phyloP scores from a whole-genome alignment of 108 stramenopile genomes.

The Skeletonema potamos region DNA sequence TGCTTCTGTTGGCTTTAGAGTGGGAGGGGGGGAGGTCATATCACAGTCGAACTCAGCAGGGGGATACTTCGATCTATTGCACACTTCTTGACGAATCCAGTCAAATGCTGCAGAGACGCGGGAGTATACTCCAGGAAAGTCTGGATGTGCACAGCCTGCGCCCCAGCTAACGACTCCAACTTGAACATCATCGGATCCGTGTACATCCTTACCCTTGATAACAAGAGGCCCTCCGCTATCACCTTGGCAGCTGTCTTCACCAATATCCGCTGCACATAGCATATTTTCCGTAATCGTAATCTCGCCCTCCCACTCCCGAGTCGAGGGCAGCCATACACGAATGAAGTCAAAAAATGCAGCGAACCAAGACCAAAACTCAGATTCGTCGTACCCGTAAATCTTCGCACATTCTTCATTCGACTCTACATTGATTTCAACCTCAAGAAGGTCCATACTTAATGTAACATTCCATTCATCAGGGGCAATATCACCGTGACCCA shows the following conservation, averaged over 20 bases:
- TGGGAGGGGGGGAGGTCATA: background rate
- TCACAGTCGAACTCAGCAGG: background rate
- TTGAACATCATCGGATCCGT: constrained; percentile 15
- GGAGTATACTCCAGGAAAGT: constrained; percentile 36
- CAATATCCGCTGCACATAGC: constrained; percentile 35
- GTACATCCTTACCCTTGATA: background rate
- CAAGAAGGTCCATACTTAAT: background rate
- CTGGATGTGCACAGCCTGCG: constrained; percentile 29
- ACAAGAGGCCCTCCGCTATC: constrained; percentile 18
- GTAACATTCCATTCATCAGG: background rate
- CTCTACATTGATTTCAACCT: constrained; percentile 18
- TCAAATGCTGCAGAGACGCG: constrained; percentile 34
- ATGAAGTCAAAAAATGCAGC: too few relatives aligned
- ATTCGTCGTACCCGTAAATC: constrained; percentile 2
- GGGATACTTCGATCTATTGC: constrained; percentile 8
- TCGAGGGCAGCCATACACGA: too few relatives aligned
- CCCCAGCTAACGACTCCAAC: constrained; percentile 44
- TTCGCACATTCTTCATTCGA: constrained; percentile 32
- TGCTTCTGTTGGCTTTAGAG: background rate
- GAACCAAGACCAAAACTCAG: constrained; percentile 2
- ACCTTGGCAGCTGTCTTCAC: constrained; percentile 39
- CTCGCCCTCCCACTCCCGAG: background rate
- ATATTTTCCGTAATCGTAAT: constrained; percentile 40
- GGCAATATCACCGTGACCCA: too few relatives aligned
- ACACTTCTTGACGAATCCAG: constrained; percentile 59